phyloP scores from a whole-genome alignment of 345 rosid genomes.

The Pistacia vera region DNA sequence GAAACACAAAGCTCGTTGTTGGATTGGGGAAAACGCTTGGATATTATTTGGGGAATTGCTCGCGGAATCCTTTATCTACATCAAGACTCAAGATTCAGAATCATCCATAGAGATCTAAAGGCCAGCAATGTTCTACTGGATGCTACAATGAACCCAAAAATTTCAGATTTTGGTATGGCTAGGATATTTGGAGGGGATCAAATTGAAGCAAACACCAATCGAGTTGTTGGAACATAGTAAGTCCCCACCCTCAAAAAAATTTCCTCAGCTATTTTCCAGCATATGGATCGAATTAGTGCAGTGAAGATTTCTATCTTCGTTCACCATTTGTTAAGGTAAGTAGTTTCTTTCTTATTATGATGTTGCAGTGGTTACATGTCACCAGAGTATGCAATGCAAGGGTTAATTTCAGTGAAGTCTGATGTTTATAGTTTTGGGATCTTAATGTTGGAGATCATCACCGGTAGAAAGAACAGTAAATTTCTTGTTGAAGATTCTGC shows the following conservation, averaged over 20 bases:
- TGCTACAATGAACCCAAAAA: constrained; percentile 37
- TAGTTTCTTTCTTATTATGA: neutral
- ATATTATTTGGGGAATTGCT: constrained; percentile 37
- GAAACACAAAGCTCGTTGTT: constrained; percentile 10
- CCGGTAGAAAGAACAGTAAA: constrained; percentile 43
- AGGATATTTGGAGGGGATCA: constrained; percentile 28
- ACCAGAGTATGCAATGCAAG: constrained; percentile 76
- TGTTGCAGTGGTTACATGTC: constrained; percentile 71
- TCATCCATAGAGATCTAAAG: constrained; percentile 45
- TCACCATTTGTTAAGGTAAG: neutral
- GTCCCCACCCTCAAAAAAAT: neutral
- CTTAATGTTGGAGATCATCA: constrained; percentile 58
- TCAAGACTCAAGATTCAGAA: constrained; percentile 31
- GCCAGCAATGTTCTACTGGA: constrained; percentile 38
- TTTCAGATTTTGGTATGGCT: constrained; percentile 47
- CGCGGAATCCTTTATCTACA: constrained; percentile 42
- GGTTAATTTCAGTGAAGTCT: constrained; percentile 62
- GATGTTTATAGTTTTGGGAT: constrained; percentile 76
- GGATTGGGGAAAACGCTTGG: constrained; percentile 30
- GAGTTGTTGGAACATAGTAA: constrained; percentile 79
- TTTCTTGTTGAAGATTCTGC: constrained; percentile 23
- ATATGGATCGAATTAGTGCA: too few relatives aligned
- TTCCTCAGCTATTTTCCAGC: too few relatives aligned
- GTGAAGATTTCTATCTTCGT: neutral
- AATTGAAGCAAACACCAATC: constrained; percentile 45